phyloP scores from a whole-genome alignment of 495 filamentous ascomycete species.

The Neurospora intermedia region DNA sequence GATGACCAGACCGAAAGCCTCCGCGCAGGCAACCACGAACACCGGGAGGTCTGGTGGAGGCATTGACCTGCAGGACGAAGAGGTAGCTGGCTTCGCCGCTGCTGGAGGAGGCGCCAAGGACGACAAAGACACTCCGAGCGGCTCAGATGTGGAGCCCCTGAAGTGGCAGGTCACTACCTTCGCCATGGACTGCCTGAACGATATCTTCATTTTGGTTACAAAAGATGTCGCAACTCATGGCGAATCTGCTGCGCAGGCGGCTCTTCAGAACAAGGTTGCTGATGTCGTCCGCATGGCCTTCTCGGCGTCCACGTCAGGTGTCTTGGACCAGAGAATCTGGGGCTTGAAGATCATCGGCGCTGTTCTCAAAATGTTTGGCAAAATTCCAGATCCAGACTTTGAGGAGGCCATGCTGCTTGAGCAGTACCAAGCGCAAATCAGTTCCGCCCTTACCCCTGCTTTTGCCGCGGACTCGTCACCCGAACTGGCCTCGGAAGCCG shows the following conservation, averaged over 20 bases:
- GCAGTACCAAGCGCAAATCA: constrained; percentile 97
- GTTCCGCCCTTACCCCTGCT: constrained; percentile 89
- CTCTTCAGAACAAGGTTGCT: constrained; percentile 72
- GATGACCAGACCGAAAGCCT: constrained; percentile 59
- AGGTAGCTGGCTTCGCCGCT: constrained; percentile 84
- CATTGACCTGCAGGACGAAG: constrained; percentile 84
- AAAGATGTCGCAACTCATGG: constrained; percentile 63
- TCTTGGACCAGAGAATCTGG: constrained; percentile 78
- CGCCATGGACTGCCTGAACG: constrained; percentile 82
- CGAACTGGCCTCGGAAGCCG: constrained; percentile 85
- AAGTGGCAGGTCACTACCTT: constrained; percentile 96
- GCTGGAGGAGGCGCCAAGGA: constrained; percentile 53
- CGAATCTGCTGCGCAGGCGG: constrained; percentile 58
- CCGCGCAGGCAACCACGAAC: constrained; percentile 37
- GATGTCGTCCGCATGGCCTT: constrained; percentile 98
- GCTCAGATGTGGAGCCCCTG: constrained; percentile 71
- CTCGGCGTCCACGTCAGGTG: constrained; percentile 87
- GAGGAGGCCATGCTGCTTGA: constrained; percentile 89
- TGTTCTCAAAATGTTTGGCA: constrained; percentile 91
- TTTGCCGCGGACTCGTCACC: constrained; percentile 95
- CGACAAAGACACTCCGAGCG: constrained; percentile 47
- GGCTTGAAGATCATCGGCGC: constrained; percentile 90
- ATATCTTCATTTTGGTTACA: constrained; percentile 63
- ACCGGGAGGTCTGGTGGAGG: constrained; percentile 40
- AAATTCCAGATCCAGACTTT: constrained; percentile 91